Evolutionary conservation across 2,329 filamentous ascomycete species (phyloP).

Genomic region (Fusarium nygamai): DNA sequence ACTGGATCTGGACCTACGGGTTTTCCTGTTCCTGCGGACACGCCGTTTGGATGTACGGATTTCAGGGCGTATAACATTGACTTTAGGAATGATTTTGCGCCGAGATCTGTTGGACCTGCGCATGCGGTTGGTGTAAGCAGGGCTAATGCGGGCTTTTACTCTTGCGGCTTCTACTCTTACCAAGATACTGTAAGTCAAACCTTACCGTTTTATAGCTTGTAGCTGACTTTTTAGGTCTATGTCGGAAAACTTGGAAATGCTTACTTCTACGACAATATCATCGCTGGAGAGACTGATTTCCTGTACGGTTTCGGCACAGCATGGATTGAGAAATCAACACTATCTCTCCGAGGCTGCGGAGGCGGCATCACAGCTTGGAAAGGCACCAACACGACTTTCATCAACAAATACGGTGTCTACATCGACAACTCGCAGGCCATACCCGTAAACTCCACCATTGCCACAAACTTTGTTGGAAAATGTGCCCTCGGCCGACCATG

Average conservation of each 20-base stretch:
- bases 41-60: slow-evolving; percentile 70
- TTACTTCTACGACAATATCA: slow-evolving; percentile 68
- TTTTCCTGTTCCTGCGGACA: slow-evolving; percentile 66
- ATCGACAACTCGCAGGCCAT: slow-evolving; percentile 64
- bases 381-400: slow-evolving; percentile 68
- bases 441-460: slow-evolving; percentile 62
- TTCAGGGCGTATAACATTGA: slow-evolving; percentile 75
- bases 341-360: slow-evolving; percentile 68
- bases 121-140: slow-evolving; percentile 69
- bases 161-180: slow-evolving; percentile 72
- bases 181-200: slow-evolving; percentile 67
- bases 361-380: slow-evolving; percentile 78
- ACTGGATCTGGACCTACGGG: slow-evolving; percentile 72
- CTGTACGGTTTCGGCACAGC: slow-evolving; percentile 74
- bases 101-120: slow-evolving; percentile 62
- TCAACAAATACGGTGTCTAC: slow-evolving; percentile 75
- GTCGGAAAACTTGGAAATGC: slow-evolving; percentile 73
- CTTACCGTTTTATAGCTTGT: accelerated
- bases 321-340: slow-evolving; percentile 64
- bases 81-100: slow-evolving; percentile 68
- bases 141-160: slow-evolving; percentile 74
- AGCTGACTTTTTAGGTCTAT: slow-evolving; percentile 57
- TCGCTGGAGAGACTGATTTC: slow-evolving; percentile 75
- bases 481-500: slow-evolving; percentile 72
- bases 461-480: slow-evolving; percentile 49